A percentile compares a stretch with the other conserved stretches of the same genome.
These are phyloP conservation scores for Plasmodium inui DNA, from an alignment of 169 alveolate species.

Conservation along the genomic window DNA sequence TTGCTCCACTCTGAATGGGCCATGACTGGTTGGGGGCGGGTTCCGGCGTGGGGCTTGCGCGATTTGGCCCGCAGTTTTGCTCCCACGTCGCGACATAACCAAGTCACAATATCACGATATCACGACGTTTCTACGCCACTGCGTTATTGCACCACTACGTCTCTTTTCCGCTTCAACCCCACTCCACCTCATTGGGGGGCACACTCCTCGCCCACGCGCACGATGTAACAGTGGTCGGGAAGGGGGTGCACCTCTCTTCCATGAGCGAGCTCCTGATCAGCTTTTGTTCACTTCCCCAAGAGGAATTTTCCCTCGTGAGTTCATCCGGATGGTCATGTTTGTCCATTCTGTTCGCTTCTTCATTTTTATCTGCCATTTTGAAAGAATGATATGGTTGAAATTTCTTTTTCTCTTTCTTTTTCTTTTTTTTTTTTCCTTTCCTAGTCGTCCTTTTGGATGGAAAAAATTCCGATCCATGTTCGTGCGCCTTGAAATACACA, in stretches of 20 bases:
- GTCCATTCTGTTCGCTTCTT: background rate
- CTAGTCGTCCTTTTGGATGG: background rate
- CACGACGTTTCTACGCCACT: too few species aligned
- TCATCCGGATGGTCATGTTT: background rate
- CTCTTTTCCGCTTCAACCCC: too few species aligned
- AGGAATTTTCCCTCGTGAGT: background rate
- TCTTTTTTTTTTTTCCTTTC: background rate
- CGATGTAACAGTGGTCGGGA: background rate
- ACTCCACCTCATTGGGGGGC: background rate
- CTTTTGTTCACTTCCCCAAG: background rate
- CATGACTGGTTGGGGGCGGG: background rate
- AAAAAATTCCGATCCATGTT: background rate
- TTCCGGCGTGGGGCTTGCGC: too few species aligned
- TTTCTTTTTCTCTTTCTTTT: too few species aligned
- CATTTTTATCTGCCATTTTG: background rate
- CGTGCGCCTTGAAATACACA: background rate
- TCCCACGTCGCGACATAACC: too few species aligned
- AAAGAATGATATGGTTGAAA: conserved; percentile 12
- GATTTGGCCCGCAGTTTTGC: too few species aligned
- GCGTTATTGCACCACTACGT: too few species aligned
- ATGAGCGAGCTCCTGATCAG: background rate
- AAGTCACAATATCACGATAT: too few species aligned
- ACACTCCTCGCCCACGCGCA: background rate
- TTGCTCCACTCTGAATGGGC: background rate
- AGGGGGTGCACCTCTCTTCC: background rate